Base-by-base conservation (phyloP, 192 early-diverging fungal genomes). In the Coemansia sp. region DNA sequence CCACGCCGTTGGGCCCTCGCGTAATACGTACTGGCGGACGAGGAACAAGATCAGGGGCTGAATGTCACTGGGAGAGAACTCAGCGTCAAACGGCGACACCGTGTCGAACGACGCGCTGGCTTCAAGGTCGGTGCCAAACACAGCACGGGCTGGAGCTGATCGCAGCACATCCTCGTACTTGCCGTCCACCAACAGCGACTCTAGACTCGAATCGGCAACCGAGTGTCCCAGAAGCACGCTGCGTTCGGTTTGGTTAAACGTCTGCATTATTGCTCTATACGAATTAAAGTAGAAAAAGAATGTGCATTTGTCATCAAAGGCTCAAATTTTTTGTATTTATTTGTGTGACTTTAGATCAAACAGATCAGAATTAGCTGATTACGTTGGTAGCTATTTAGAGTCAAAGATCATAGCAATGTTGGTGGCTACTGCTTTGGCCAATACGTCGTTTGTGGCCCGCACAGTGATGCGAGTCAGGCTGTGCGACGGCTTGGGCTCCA, bases 401-500 rank as follows among this genome's bases (percentile, higher is more conserved):
- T 61, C 76, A 47, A 72, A 79, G 22, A 83, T 63, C 72, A 72
- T 72, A 42, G 57, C 57, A n/a, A 79, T 62, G 38, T 73, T 73
- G 12, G 65, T 40, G 7, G 71, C 73, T 11, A 81, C 47, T 12
- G 56, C 68, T 44, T 82, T 78, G n/a, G 92, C 87, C 9, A 94
- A 87, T 5, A 65, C 66, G 26, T 93, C 88, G 69, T 89, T 95
- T 0, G 96, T 96, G 17, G 93, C 87, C 17, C 94, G 85, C n/a
- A 96, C 71, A 2, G 94, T 98, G 22, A 96, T 66, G 2, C 96
- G 89, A 59, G 88, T 94, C 88, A 95, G 89, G 85, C 94, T 65
- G 49, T 93, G 88, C 15, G 91, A 87, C 10, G 83, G 69, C 65
- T 93, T 96, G 14, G 89, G 88, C 72, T 99, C 97, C 17, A 98